These are phyloP conservation scores for Citrus hindsii DNA, from an alignment of 345 rosid genomes.

Conservation along the genomic window DNA sequence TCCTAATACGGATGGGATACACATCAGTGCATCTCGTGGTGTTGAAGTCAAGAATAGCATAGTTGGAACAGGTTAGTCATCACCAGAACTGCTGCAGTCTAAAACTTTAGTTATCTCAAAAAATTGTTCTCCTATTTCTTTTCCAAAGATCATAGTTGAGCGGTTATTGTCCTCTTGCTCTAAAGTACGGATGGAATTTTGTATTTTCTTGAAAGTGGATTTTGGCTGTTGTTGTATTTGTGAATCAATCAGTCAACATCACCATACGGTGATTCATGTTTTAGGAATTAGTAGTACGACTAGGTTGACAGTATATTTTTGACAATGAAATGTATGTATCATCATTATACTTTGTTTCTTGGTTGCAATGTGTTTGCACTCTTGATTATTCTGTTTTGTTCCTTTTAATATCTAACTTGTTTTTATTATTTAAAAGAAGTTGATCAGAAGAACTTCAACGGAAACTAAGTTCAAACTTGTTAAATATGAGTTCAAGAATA, in stretches of 20 bases:
- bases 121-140: not conserved
- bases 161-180: not conserved
- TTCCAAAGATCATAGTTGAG: not conserved
- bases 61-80: slow-evolving; percentile 59
- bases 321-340: not conserved
- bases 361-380: not conserved
- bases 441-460: not conserved
- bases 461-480: not conserved
- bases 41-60: slow-evolving; percentile 48
- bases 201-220: not conserved
- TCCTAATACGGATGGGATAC: slow-evolving; percentile 96
- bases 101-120: not conserved
- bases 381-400: not conserved
- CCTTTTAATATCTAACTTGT: not conserved
- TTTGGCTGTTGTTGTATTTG: not conserved
- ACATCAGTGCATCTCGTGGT: slow-evolving; percentile 68
- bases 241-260: not conserved
- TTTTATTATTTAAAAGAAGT: not conserved
- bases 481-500: not conserved
- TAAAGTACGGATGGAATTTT: not conserved
- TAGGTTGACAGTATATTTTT: not conserved
- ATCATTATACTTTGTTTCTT: not conserved
- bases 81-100: slow-evolving; percentile 2
- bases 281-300: not conserved
- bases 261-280: not conserved